Conservation (phyloP, 257 asterid species). For the Capsicum chinense region DNA sequence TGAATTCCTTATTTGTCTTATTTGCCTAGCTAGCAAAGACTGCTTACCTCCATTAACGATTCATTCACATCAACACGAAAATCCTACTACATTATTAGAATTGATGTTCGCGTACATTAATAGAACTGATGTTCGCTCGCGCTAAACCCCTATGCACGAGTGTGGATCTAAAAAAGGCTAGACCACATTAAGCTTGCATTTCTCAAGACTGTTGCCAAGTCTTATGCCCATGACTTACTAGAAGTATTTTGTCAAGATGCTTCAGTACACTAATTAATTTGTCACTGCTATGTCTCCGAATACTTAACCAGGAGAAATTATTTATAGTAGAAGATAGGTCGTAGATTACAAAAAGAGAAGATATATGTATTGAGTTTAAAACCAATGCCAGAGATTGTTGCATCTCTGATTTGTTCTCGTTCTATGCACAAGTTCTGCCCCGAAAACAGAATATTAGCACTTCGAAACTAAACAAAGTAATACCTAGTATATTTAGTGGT, state of each 20-base stretch:
- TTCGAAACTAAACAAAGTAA: background rate
- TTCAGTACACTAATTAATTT: background rate
- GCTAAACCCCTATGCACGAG: background rate
- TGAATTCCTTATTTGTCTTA: background rate
- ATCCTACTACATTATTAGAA: background rate
- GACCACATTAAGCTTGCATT: background rate
- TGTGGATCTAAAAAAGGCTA: background rate
- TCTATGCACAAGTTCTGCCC: background rate
- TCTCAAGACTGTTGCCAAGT: background rate
- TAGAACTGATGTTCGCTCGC: background rate
- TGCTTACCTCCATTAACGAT: background rate
- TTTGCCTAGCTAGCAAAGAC: background rate
- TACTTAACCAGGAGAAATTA: background rate
- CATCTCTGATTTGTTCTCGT: background rate
- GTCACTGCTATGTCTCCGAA: background rate
- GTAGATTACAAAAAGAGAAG: background rate
- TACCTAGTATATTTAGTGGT: background rate
- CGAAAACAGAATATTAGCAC: background rate
- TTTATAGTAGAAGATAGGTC: too few relatives aligned
- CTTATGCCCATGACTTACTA: background rate
- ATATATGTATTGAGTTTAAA: background rate
- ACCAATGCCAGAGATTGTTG: background rate
- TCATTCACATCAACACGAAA: background rate
- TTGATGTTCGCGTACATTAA: background rate
- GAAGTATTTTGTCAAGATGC: background rate